Conservation (phyloP, 257 asterid species). For the Prunella vulgaris region DNA sequence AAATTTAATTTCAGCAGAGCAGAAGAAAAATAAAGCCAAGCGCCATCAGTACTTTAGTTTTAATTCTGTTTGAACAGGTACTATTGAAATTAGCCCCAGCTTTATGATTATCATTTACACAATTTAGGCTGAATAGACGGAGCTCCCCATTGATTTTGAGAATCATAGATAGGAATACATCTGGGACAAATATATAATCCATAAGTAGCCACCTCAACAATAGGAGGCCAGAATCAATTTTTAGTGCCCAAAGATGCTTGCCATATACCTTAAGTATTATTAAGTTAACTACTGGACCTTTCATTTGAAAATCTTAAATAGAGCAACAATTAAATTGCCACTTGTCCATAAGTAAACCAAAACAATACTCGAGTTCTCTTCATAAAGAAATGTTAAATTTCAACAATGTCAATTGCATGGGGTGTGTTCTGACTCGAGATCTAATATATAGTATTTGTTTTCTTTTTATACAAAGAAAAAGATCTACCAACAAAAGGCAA, state of each 20-base stretch:
- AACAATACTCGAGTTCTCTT: background rate
- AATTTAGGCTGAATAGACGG: constrained; percentile 4
- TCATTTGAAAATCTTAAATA: background rate
- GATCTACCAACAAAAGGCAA: background rate
- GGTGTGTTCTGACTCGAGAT: background rate
- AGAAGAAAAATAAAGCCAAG: background rate
- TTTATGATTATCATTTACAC: constrained; percentile 3
- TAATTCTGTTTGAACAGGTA: background rate
- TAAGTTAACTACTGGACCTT: background rate
- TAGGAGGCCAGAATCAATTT: background rate
- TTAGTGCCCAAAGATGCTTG: background rate
- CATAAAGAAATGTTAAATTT: background rate
- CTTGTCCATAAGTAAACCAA: background rate
- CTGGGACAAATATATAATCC: background rate
- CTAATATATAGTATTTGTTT: background rate
- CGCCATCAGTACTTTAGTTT: background rate
- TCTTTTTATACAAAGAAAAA: too few relatives aligned
- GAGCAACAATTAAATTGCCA: background rate
- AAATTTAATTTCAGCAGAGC: background rate
- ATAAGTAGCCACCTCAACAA: background rate
- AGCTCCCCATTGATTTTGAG: constrained; percentile 1
- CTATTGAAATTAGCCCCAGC: background rate
- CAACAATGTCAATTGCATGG: background rate
- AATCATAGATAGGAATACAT: background rate
- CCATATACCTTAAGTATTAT: background rate